phyloP scores from a whole-genome alignment of 208 protist species.

The Leishmania martiniquensis region DNA sequence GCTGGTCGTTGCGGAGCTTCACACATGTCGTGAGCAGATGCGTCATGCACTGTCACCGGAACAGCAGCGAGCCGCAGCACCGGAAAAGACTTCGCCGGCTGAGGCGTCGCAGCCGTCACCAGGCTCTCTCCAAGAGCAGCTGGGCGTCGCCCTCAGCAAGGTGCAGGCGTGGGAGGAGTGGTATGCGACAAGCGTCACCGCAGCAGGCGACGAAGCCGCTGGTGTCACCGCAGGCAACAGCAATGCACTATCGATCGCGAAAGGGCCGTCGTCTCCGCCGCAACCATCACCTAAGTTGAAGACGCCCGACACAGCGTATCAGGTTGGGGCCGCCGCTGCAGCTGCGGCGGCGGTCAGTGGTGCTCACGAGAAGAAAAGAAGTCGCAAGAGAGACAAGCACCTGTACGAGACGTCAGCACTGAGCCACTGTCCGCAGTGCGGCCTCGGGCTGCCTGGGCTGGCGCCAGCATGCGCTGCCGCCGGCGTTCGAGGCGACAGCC shows the following conservation, averaged over 20 bases:
- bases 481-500: not conserved
- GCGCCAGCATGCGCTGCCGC: not conserved
- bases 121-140: constrained; percentile 25
- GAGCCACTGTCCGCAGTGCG: not conserved
- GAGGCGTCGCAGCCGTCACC: not conserved
- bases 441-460: not conserved
- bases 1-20: constrained; percentile 23
- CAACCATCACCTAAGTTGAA: not conserved
- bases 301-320: not conserved
- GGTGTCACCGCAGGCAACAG: not conserved
- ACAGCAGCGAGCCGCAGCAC: constrained; percentile 10
- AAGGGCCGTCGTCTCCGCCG: not conserved
- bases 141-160: constrained; percentile 43
- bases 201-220: not conserved
- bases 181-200: constrained; percentile 31
- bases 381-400: not conserved
- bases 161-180: constrained; percentile 69
- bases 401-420: not conserved
- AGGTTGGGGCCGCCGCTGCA: not conserved
- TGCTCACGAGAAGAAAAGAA: not conserved
- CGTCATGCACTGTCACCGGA: not conserved
- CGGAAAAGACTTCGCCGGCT: not conserved
- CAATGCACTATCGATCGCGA: not conserved
- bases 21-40: not conserved
- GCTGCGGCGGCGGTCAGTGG: not conserved